Base-by-base conservation (phyloP, 208 protist species). In the Endotrypanum monterogeii region DNA sequence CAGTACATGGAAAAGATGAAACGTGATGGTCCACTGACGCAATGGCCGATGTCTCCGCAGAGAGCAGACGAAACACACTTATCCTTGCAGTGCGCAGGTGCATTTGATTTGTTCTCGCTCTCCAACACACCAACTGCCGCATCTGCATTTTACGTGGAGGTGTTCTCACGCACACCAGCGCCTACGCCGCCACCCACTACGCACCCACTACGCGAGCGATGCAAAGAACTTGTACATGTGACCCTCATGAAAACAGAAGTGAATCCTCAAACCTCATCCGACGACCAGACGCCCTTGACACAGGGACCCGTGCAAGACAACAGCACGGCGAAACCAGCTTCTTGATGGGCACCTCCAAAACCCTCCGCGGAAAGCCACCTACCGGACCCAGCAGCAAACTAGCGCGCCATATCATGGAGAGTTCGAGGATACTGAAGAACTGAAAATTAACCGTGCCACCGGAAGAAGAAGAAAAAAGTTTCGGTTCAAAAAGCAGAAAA, bases 1-100 rank as follows among this genome's bases (percentile, higher is more conserved):
- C 60, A 65, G 35, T 18, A 46, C 35, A 65, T 6, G 30, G 75
- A 48, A 14, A 62, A 57, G 68, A 6, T 58, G 44, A 62, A 32
- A 65, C 8, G 37, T 8, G 2, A 46, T 23, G 7, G 60, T 11
- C 60, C 0, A 16, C 37, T 46, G 37, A 46, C 16, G 60, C 37
- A 30, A 11, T 23, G 16, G 9, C 60, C 25, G 44, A 16, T 48
- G 60, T 0, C 3, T n/a, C 1, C 8, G 23, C 32, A 25, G 6
- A 16, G n/a, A 28, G 60, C 18, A 6, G 32, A 78, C 55, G 39
- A 30, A 79, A 51, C 54, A 57, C 16, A 11, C 3, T 30, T 18
- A 51, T 28, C 39, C 30, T 46, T 28, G 50, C 14, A 44, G 23
- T 4, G 23, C 14, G 57, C 2, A 0, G 32, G n/a, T 35, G 2